Evolutionary conservation across 2,329 filamentous ascomycete genomes (phyloP), one percentile per base, ranked within the genome.

Genomic region (Aspergillus sp.): DNA sequence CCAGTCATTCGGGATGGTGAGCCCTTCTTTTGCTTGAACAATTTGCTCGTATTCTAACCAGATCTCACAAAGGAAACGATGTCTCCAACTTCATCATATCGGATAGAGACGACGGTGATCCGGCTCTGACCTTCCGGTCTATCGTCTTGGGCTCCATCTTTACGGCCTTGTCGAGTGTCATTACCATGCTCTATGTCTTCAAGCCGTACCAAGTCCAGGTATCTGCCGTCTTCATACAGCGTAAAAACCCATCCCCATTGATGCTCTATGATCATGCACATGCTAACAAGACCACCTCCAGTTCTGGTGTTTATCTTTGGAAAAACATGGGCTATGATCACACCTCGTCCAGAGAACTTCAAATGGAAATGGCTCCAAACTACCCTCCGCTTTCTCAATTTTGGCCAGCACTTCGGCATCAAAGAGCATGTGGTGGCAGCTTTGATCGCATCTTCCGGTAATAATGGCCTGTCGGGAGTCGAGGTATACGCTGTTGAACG

Each of bases 221-320:
- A 6, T 50, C 57, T n/a, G 30, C 48, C 17, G n/a, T 50, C 1
- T 43, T 46, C 38, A 34, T 61, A 52, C 30, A 63, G 52, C 28
- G 53, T 56, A 23, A 23, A 49, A n/a, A 8, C 15, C 46, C 15
- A 31, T 60, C 34, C 48, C 52, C 52, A 4, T 19, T 19, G 19
- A 19, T 19, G 19, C 19, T 19, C 19, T 19, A 2, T 19, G 19
- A 19, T 19, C 19, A 19, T 19, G 19, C 19, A 19, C 19, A 19
- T 19, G 19, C 19, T 19, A 19, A 19, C 19, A 19, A 19, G 19
- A 19, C 19, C 19, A 19, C 19, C 19, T 19, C 19, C 41, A 5
- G 79, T 87, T 46, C 84, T 87, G 50, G 81, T 82, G 13, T 86
- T 86, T 72, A 85, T 86, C 53, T 54, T 81, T 2, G 85, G 85